Conservation (phyloP, 768 basidiomycete genomes). For the Tephrocybe rancida region DNA sequence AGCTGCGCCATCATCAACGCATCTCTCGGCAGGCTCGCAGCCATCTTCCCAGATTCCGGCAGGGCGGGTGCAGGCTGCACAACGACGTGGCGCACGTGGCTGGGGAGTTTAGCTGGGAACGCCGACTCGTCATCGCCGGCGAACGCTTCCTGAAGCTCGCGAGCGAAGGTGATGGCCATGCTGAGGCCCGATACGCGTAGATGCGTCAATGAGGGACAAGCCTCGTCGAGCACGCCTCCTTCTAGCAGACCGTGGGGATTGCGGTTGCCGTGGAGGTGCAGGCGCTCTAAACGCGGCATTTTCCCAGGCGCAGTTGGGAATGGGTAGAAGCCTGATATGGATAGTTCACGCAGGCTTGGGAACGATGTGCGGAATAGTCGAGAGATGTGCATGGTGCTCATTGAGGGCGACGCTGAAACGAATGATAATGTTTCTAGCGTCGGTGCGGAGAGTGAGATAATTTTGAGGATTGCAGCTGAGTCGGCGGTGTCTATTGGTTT, state of each 20-base stretch:
- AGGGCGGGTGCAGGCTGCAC: conserved; percentile 30
- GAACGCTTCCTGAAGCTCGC: conserved; percentile 40
- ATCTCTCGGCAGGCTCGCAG: conserved; percentile 24
- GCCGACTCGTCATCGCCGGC: conserved; percentile 11
- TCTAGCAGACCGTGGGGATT: conserved; percentile 52
- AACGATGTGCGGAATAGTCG: conserved; percentile 44
- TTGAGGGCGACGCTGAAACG: conserved; percentile 31
- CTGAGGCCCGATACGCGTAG: conserved; percentile 45
- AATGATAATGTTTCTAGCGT: conserved; percentile 45
- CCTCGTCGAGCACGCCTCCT: conserved; percentile 35
- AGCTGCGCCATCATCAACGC: conserved; percentile 30
- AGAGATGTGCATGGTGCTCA: conserved; percentile 41
- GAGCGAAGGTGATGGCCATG: conserved; percentile 41
- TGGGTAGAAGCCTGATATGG: conserved; percentile 52
- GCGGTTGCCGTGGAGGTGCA: conserved; percentile 51
- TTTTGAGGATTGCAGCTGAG: conserved; percentile 25
- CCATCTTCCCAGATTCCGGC: conserved; percentile 7
- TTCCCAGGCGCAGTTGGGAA: conserved; percentile 38
- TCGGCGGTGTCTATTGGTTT: conserved; percentile 10
- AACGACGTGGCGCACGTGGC: conserved; percentile 21
- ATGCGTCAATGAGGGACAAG: conserved; percentile 40
- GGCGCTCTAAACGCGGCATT: conserved; percentile 40
- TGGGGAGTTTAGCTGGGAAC: conserved; percentile 28
- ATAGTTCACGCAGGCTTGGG: conserved; percentile 41
- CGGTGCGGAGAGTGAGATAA: conserved; percentile 39